Percentiles rank a stretch among this genome's conserved stretches.
These are phyloP conservation scores for Camelina hispida DNA, from an alignment of 345 rosid species.

Conservation along the genomic window DNA sequence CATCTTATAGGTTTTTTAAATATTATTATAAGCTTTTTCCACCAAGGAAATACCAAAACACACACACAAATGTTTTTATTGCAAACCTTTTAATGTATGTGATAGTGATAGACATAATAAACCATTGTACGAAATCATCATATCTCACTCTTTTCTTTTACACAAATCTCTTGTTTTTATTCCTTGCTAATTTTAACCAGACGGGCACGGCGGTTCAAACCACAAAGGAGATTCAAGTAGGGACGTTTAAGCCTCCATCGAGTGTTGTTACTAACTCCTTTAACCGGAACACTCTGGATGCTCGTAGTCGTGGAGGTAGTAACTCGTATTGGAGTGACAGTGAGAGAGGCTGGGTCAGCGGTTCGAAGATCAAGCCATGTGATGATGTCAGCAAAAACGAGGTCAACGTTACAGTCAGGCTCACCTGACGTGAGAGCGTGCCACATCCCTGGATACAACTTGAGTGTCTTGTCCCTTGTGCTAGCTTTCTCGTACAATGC, in stretches of 20 bases:
- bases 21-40: neutral
- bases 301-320: constrained; percentile 16
- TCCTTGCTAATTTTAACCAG: constrained; percentile 18
- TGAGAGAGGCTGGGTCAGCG: constrained; percentile 35
- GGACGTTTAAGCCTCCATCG: constrained; percentile 33
- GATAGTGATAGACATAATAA: no score
- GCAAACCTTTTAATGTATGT: no score
- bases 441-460: constrained; percentile 96
- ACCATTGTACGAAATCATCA: no score
- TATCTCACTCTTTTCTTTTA: no score
- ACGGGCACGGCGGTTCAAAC: constrained; percentile 64
- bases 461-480: constrained; percentile 84
- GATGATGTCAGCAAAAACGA: constrained; percentile 80
- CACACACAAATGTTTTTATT: no score
- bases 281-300: constrained; percentile 2
- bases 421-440: constrained; percentile 91
- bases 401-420: constrained; percentile 69
- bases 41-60: no score
- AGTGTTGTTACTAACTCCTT: constrained; percentile 13
- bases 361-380: constrained; percentile 76
- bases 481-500: constrained; percentile 76
- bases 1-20: no score
- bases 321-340: constrained; percentile 48
- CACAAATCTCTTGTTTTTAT: no score
- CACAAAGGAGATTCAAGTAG: constrained; percentile 56